Evolutionary conservation across 2,329 filamentous ascomycete genomes (phyloP).

Genomic region (Lizonia empirigonia): DNA sequence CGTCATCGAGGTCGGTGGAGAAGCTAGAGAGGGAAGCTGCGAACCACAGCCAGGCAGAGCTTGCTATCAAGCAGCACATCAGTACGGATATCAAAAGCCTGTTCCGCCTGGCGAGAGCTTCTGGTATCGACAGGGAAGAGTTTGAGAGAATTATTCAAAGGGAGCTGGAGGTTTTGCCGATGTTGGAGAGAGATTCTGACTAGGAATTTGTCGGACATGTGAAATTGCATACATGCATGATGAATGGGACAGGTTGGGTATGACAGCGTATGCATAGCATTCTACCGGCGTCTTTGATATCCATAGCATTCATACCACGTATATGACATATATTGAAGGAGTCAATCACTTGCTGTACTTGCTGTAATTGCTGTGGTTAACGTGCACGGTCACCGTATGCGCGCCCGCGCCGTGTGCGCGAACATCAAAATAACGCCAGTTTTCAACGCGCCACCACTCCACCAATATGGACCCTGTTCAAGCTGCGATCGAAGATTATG

Average conservation of each 20-base stretch:
- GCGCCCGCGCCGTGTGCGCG: no score
- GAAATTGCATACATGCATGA: background rate
- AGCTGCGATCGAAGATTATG: no score
- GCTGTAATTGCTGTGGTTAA: no score
- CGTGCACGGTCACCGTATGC: no score
- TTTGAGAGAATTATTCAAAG: slow-evolving; percentile 74
- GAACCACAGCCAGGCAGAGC: slow-evolving; percentile 68
- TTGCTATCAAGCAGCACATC: slow-evolving; percentile 79
- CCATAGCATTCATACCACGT: background rate
- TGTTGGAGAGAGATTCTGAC: slow-evolving; percentile 66
- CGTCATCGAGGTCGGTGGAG: slow-evolving; percentile 62
- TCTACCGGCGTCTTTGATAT: background rate
- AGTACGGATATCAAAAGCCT: slow-evolving; percentile 78
- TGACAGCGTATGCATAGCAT: slow-evolving; percentile 1
- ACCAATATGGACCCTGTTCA: no score
- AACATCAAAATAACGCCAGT: no score
- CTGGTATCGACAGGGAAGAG: slow-evolving; percentile 75
- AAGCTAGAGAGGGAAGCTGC: slow-evolving; percentile 61
- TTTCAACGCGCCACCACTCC: no score
- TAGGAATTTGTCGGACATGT: background rate
- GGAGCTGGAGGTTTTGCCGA: slow-evolving; percentile 71
- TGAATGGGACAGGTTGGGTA: background rate
- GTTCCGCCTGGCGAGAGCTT: slow-evolving; percentile 70
- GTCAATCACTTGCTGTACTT: background rate
- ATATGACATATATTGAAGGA: background rate